phyloP scores from a whole-genome alignment of 768 basidiomycete species.

The Chalciporus pseudorubinellus region DNA sequence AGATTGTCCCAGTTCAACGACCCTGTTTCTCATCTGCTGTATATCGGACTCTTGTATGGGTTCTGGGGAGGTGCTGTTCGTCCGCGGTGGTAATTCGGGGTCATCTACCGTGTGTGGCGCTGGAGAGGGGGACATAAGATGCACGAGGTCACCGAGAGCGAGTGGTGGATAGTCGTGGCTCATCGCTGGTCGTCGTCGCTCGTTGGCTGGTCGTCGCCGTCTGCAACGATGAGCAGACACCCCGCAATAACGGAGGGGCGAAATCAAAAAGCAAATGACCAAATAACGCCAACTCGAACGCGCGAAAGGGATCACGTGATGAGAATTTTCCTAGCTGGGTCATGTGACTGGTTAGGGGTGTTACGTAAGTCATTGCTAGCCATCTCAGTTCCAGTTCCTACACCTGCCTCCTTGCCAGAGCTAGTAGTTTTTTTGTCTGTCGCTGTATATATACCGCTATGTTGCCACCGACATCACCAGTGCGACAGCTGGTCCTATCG shows the following conservation, averaged over 20 bases:
- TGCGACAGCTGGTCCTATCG: constrained; percentile 29
- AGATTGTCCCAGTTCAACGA: constrained; percentile 42
- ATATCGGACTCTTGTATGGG: constrained; percentile 48
- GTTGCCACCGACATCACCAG: constrained; percentile 11
- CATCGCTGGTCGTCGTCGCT: constrained; percentile 15
- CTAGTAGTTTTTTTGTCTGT: no score
- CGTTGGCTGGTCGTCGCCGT: constrained; percentile 7
- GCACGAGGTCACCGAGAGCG: constrained; percentile 55
- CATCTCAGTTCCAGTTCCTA: no score
- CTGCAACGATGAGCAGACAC: constrained; percentile 10
- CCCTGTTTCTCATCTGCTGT: constrained; percentile 44
- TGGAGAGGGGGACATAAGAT: constrained; percentile 52
- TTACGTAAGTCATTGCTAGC: neutral
- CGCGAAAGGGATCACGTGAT: constrained; percentile 35
- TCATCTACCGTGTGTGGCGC: constrained; percentile 28
- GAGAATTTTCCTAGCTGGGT: constrained; percentile 18
- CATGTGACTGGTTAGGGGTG: constrained; percentile 19
- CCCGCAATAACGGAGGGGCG: constrained; percentile 8
- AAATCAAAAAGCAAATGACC: constrained; percentile 33
- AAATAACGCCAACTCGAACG: constrained; percentile 38
- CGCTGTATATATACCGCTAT: neutral
- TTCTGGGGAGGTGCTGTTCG: constrained; percentile 32
- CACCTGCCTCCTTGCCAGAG: no score
- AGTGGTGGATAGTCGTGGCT: constrained; percentile 39
- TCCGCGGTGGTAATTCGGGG: constrained; percentile 17